These are phyloP conservation scores for Tylopilus sp. DNA, from an alignment of 1,284 basidiomycete genomes.

Conservation along the genomic window DNA sequence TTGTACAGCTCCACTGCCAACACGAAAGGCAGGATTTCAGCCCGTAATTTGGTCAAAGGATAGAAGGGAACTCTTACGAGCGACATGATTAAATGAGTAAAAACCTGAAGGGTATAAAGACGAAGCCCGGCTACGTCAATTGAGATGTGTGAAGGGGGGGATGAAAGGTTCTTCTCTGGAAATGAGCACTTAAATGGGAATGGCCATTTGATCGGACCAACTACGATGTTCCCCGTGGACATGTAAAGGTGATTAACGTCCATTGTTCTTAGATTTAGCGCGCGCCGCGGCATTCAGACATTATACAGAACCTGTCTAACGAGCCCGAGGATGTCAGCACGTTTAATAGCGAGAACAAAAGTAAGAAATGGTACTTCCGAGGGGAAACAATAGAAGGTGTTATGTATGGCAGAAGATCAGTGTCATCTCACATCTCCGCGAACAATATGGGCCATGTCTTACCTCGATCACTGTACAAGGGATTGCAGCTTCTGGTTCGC, in stretches of 20 bases:
- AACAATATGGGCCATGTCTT: conserved; percentile 31
- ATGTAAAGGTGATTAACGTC: conserved; percentile 3
- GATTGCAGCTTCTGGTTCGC: neutral
- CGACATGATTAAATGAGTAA: conserved; percentile 19
- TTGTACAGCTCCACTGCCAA: conserved; percentile 35
- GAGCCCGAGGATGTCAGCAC: conserved; percentile 9
- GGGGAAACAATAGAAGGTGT: conserved; percentile 26
- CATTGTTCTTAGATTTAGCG: conserved; percentile 23
- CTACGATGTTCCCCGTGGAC: conserved; percentile 5
- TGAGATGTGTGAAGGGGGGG: conserved; percentile 10
- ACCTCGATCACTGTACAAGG: conserved; percentile 33
- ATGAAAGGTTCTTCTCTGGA: conserved; percentile 1
- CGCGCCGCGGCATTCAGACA: neutral
- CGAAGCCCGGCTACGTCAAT: conserved; percentile 42
- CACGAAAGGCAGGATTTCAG: conserved; percentile 4
- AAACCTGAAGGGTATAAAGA: conserved; percentile 32
- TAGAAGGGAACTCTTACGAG: conserved; percentile 19
- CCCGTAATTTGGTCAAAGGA: neutral
- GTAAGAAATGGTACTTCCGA: conserved; percentile 4
- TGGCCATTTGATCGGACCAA: conserved; percentile 10
- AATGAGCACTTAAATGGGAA: conserved; percentile 24
- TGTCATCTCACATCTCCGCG: conserved; percentile 8
- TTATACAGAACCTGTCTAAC: conserved; percentile 6
- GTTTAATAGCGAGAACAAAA: conserved; percentile 27
- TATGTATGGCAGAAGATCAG: conserved; percentile 5